Base-by-base conservation (phyloP, 1,139 yeast genomes). In the Pichia sp. region DNA sequence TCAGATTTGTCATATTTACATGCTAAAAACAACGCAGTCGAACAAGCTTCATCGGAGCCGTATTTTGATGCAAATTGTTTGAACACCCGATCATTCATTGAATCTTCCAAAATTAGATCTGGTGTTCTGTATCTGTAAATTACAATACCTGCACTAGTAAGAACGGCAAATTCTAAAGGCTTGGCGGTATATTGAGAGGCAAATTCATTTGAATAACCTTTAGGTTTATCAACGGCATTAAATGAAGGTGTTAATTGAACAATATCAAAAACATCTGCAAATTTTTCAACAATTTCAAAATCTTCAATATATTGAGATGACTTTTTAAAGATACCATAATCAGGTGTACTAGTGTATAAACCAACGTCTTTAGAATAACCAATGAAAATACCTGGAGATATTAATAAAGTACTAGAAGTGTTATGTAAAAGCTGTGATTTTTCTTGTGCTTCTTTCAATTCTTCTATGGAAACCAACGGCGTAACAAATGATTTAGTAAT, bases 331-430 rank as follows among this genome's bases (percentile, higher is more conserved):
- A 83, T 71, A 22, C 95, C 95, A 54, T 86, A 82, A 58, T 88
- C 95, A 10, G 93, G 80, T 4, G 89, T 82, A 37, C 91, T 72
- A 3, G 84, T 79, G 59, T 86, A 86, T 13, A 57, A 11, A 27
- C 86, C 63, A 45, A 73, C 72, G 48, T 74, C 55, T 43, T 53
- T 51, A 11, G 56, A 53, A 64, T 42, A 51, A 15, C 63, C 76
- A 47, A 88, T 69, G 54, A 80, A 88, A 5, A 87, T 80, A 10
- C 95, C 95, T 0, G 96, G 96, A 22, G 94, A 78, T 31, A 87
- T 69, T 11, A 88, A 66, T 35, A 75, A 72, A 22, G 74, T 63
- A 24, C 66, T 55, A 45, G 71, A 72, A 16, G 78, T 66, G 49
- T 69, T 69, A 43, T 65, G 65, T 52, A 76, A 64, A 30, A 76